phyloP scores from a whole-genome alignment of 2,329 filamentous ascomycete species.

The Pseudogymnoascus sp. region DNA sequence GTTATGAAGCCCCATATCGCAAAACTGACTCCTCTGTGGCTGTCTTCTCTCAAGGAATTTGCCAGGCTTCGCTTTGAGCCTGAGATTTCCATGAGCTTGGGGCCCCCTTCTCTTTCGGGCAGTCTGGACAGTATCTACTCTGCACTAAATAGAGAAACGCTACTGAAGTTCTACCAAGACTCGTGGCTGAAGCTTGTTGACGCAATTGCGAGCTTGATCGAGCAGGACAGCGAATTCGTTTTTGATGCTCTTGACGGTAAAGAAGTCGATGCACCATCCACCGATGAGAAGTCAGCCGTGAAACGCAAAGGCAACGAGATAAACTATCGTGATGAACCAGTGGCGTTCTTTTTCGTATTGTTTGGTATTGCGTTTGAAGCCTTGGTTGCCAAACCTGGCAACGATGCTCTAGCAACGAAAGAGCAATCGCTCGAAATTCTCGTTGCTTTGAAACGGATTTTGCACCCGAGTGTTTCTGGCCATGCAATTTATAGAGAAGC shows the following conservation, averaged over 20 bases:
- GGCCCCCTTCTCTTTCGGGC: slow-evolving; percentile 71
- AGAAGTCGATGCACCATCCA: slow-evolving; percentile 38
- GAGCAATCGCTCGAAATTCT: slow-evolving; percentile 84
- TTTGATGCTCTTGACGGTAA: slow-evolving; percentile 95
- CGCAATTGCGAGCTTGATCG: slow-evolving; percentile 92
- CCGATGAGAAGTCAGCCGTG: slow-evolving; percentile 34
- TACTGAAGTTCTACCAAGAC: slow-evolving; percentile 93
- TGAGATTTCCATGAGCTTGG: slow-evolving; percentile 86
- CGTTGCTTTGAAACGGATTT: slow-evolving; percentile 85
- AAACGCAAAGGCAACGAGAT: slow-evolving; percentile 67
- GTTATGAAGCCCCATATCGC: slow-evolving; percentile 88
- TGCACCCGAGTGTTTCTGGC: slow-evolving; percentile 88
- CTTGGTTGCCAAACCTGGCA: slow-evolving; percentile 69
- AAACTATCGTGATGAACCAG: slow-evolving; percentile 95
- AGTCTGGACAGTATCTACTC: slow-evolving; percentile 92
- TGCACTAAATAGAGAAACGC: slow-evolving; percentile 85
- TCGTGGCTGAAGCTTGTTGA: slow-evolving; percentile 95
- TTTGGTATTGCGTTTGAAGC: slow-evolving; percentile 97
- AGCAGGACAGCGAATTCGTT: slow-evolving; percentile 95
- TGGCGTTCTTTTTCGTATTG: slow-evolving; percentile 97
- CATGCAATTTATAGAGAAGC: slow-evolving; percentile 95
- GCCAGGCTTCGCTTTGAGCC: slow-evolving; percentile 90
- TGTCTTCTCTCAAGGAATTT: slow-evolving; percentile 88
- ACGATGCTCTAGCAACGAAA: slow-evolving; percentile 60
- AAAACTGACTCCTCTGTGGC: slow-evolving; percentile 84